These are phyloP conservation scores for Gloeopeniophorella convolvens DNA, from an alignment of 768 basidiomycete species.

Conservation along the genomic window DNA sequence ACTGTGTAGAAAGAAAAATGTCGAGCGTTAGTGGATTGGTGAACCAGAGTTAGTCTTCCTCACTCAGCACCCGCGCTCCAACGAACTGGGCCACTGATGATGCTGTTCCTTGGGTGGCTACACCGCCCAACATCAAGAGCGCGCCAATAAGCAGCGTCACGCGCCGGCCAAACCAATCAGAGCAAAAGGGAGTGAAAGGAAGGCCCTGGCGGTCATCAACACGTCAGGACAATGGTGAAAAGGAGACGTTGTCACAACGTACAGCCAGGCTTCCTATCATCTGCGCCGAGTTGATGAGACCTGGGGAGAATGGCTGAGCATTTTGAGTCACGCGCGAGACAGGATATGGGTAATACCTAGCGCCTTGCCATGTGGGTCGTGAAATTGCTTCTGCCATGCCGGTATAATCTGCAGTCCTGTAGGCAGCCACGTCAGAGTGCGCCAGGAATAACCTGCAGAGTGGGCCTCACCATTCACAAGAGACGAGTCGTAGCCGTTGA, in stretches of 20 bases:
- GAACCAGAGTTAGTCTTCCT: constrained; percentile 23
- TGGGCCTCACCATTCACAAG: constrained; percentile 43
- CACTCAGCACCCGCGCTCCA: constrained; percentile 49
- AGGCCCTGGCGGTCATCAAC: constrained; percentile 35
- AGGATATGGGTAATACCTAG: constrained; percentile 37
- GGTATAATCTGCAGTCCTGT: constrained; percentile 62
- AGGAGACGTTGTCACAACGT: constrained; percentile 18
- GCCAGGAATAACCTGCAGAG: not conserved
- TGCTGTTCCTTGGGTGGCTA: constrained; percentile 47
- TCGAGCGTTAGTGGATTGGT: not conserved
- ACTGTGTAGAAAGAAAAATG: constrained; percentile 33
- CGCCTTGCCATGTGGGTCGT: constrained; percentile 42
- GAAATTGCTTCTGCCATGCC: constrained; percentile 53
- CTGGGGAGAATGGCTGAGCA: constrained; percentile 29
- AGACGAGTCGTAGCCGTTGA: constrained; percentile 67
- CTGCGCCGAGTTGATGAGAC: constrained; percentile 61
- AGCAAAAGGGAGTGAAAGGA: constrained; percentile 54
- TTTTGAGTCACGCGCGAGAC: not conserved
- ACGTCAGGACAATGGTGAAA: not conserved
- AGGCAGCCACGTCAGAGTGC: not conserved
- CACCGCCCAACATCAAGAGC: constrained; percentile 57
- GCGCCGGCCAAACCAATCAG: constrained; percentile 59
- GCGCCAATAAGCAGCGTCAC: constrained; percentile 54
- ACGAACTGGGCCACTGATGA: constrained; percentile 46
- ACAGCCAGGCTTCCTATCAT: constrained; percentile 49